phyloP scores from a whole-genome alignment of 148 eudicot species.

The Rhododendron williamsianum region DNA sequence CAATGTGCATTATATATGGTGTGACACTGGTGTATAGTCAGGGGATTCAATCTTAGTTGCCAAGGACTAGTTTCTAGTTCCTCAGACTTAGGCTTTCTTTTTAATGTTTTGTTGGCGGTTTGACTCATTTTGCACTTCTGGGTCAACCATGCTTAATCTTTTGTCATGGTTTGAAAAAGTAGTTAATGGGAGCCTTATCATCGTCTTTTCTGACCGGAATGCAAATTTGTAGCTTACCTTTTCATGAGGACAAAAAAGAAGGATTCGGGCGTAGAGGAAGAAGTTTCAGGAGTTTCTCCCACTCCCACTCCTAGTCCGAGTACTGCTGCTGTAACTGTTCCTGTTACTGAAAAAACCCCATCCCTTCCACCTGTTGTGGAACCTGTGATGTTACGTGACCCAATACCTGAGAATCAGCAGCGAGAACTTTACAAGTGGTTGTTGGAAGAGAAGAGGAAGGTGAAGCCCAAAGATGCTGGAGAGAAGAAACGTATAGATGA shows the following conservation, averaged over 20 bases:
- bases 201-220: conserved; percentile 5
- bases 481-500: conserved; percentile 78
- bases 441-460: conserved; percentile 85
- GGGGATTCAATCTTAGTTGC: background rate
- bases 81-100: background rate
- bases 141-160: background rate
- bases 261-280: conserved; percentile 34
- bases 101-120: background rate
- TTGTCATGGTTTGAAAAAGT: background rate
- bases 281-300: conserved; percentile 15
- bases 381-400: conserved; percentile 39
- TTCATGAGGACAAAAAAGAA: conserved; percentile 59
- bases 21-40: background rate
- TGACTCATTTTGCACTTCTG: background rate
- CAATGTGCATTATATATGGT: background rate
- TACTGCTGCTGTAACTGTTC: conserved; percentile 24
- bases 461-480: conserved; percentile 65
- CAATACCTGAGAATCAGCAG: conserved; percentile 65
- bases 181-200: background rate
- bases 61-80: background rate
- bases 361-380: conserved; percentile 17
- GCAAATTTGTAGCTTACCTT: conserved; percentile 50
- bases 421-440: conserved; percentile 89
- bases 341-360: conserved; percentile 20
- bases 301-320: conserved; percentile 20